Evolutionary conservation across 192 early-diverging fungal genomes (phyloP), one percentile per base, ranked within the genome.

Genomic region (Coemansia sp.): DNA sequence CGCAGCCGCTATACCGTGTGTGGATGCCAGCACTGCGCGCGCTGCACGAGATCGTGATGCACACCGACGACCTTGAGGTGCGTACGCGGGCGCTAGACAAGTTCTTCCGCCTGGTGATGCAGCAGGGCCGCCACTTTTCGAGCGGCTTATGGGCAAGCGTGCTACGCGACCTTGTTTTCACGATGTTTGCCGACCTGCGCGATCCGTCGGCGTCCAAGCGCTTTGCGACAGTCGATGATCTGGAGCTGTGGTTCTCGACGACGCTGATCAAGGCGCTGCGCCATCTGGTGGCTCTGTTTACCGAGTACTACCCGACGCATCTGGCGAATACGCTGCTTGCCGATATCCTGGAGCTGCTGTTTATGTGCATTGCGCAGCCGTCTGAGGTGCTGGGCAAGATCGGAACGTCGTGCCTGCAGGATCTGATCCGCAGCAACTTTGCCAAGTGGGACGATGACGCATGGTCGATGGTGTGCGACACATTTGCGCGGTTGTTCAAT

Each of bases 1-100:
- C 88, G 23, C 88, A 89, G 74, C 87, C 86, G 21, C 67, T 86
- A 56, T 83, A 88, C 63, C 87, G 87, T 66, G 88, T 88, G 63
- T 96, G 93, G 94, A 92, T 94, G 82, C 93, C 94, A 0, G 83
- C 92, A n/a, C 82, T 98, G 48, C 90, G 93, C 62, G 93, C 93
- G 35, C 84, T 96, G 46, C 91, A 95, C 73, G 90, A 93, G 60
- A 87, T 95, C 0, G 89, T 94, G 33, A 95, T 98, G 94, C 90
- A 91, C 30, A 90, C 92, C 11, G 89, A 91, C 55, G 94, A 97
- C 60, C 82, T 98, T 33, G 95, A 98, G 77, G 94, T 98, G 48
- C 83, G 95, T 48, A 95, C 94, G 23, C 84, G 91, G 35, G 95
- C 90, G 12, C 75, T 98, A 44, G 88, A 86, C 36, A 89, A 92